Conservation (phyloP, 805 yeast genomes). For the Metschnikowia borealis region DNA sequence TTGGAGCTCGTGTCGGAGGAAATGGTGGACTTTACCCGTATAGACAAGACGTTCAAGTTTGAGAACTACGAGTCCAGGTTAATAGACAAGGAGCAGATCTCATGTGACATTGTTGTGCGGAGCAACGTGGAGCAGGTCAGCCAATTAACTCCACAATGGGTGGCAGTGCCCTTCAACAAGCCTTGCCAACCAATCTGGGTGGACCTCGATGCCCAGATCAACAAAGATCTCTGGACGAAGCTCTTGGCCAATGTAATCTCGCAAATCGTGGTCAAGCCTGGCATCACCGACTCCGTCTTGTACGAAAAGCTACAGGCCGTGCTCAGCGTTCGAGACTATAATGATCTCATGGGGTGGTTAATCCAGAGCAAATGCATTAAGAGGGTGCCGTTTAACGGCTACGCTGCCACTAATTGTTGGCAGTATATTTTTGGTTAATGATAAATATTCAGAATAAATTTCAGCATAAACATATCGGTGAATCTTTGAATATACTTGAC, state of each 20-base stretch:
- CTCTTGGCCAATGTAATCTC: slow-evolving; percentile 44
- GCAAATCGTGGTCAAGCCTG: slow-evolving; percentile 36
- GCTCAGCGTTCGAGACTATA: slow-evolving; percentile 27
- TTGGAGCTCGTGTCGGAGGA: slow-evolving; percentile 48
- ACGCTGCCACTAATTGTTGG: slow-evolving; percentile 46
- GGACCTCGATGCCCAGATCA: slow-evolving; percentile 58
- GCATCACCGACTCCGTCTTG: slow-evolving; percentile 23
- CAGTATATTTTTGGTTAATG: slow-evolving; percentile 34
- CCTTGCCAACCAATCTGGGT: slow-evolving; percentile 74
- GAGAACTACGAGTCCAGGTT: slow-evolving; percentile 73
- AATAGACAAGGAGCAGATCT: slow-evolving; percentile 63
- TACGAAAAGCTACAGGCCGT: slow-evolving; percentile 27
- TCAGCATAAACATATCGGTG: too few species aligned
- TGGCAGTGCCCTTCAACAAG: slow-evolving; percentile 53
- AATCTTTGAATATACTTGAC: too few species aligned
- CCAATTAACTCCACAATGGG: slow-evolving; percentile 7
- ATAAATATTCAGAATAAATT: too few species aligned
- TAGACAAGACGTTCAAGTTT: slow-evolving; percentile 52
- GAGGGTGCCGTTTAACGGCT: slow-evolving; percentile 34
- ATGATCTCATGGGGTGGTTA: slow-evolving; percentile 38
- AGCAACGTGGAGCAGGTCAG: slow-evolving; percentile 9
- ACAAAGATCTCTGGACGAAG: slow-evolving; percentile 56
- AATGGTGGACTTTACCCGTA: slow-evolving; percentile 19
- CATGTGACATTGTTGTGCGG: slow-evolving; percentile 55
- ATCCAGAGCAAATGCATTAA: slow-evolving; percentile 33